phyloP scores from a whole-genome alignment of 2,329 filamentous ascomycete genomes.

The Fusarium sp. region DNA sequence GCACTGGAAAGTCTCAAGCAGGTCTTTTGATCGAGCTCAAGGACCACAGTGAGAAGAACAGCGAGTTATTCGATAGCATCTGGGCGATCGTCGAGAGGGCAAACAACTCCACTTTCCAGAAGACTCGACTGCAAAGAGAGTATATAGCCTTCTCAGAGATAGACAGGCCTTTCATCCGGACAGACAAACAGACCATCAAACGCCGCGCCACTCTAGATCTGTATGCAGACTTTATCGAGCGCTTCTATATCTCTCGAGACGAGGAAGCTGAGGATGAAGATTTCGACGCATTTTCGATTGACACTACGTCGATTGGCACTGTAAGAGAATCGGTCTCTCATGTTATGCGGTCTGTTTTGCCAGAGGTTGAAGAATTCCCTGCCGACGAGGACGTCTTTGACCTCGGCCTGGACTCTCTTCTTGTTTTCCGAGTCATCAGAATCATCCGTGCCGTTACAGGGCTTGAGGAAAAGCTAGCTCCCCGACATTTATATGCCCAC shows the following conservation, averaged over 20 bases:
- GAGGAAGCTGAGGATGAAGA: background rate
- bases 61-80: constrained; percentile 1
- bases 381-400: background rate
- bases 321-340: background rate
- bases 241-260: background rate
- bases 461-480: background rate
- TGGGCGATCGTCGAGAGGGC: background rate
- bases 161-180: background rate
- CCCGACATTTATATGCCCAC: background rate
- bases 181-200: constrained; percentile 5
- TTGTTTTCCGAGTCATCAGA: background rate
- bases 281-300: background rate
- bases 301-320: background rate
- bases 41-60: background rate
- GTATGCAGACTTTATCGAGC: background rate
- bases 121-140: background rate
- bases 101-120: constrained; percentile 1
- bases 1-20: background rate
- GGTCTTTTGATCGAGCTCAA: constrained; percentile 1
- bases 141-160: background rate
- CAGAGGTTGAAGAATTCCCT: background rate
- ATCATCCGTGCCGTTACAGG: background rate
- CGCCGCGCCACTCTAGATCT: constrained; percentile 1
- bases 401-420: background rate
- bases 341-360: background rate